These are phyloP conservation scores for Eutypa lata DNA, from an alignment of 2,329 filamentous ascomycete species.

Conservation along the genomic window DNA sequence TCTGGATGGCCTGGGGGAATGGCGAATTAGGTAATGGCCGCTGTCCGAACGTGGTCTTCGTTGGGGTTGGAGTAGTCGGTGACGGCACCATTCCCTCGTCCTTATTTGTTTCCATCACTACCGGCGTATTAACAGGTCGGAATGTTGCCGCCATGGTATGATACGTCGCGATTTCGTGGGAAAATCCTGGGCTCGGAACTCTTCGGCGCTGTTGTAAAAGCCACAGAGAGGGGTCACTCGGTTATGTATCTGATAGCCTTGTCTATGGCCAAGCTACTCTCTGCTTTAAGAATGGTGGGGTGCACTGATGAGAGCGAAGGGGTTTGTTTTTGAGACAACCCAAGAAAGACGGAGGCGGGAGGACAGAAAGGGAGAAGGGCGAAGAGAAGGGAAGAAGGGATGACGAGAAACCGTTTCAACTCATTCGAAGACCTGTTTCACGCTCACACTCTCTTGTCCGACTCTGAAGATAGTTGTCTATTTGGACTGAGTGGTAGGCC, in stretches of 20 bases:
- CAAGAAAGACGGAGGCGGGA: conserved; percentile 9
- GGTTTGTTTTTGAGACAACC: conserved; percentile 9
- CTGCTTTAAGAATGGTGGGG: no score
- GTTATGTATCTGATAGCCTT: no score
- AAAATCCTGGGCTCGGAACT: conserved; percentile 1
- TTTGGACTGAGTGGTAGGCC: background rate
- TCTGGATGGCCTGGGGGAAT: conserved; percentile 48
- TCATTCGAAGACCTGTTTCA: conserved; percentile 22
- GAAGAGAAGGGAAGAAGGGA: conserved; percentile 7
- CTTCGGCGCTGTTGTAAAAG: background rate
- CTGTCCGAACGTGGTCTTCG: conserved; percentile 55
- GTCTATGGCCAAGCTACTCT: no score
- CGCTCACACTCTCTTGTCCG: conserved; percentile 1
- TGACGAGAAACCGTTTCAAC: conserved; percentile 17
- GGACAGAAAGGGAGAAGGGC: conserved; percentile 3
- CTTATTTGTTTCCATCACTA: conserved; percentile 25
- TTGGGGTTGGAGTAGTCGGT: conserved; percentile 54
- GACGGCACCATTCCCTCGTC: conserved; percentile 24
- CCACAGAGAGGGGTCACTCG: background rate
- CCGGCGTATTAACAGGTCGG: conserved; percentile 44
- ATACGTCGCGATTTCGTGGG: background rate
- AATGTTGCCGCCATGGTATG: conserved; percentile 45
- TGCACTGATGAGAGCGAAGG: no score
- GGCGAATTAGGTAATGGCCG: conserved; percentile 52
- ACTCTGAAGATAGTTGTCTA: conserved; percentile 1